phyloP scores from a whole-genome alignment of 805 yeast genomes.

The Metschnikowia hibisci region DNA sequence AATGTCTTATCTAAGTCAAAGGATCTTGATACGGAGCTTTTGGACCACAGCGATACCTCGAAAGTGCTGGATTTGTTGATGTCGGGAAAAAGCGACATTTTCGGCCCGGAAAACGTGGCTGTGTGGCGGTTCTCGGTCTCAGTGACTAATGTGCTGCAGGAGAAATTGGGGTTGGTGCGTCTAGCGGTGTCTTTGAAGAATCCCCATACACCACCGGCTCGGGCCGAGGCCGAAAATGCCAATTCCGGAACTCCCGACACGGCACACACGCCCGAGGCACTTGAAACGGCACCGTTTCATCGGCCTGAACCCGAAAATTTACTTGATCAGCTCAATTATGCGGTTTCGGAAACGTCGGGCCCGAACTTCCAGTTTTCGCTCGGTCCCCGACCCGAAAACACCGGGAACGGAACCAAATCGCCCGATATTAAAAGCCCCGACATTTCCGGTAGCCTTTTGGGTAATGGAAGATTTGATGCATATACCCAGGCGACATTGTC shows the following conservation, averaged over 20 bases:
- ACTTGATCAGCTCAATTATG: slow-evolving; percentile 11
- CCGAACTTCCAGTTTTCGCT: background rate
- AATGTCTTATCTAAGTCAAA: background rate
- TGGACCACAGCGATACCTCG: background rate
- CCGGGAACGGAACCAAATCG: no score
- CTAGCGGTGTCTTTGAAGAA: slow-evolving; percentile 6
- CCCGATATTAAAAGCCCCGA: background rate
- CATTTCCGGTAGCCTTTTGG: background rate
- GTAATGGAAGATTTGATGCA: background rate
- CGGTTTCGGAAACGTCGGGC: background rate
- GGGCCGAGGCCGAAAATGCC: background rate
- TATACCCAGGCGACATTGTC: background rate
- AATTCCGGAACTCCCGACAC: background rate
- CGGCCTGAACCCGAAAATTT: slow-evolving; percentile 2
- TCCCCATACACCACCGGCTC: slow-evolving; percentile 1
- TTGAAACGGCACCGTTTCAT: background rate
- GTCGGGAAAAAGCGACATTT: slow-evolving; percentile 5
- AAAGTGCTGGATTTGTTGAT: slow-evolving; percentile 4
- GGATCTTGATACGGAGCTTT: no score
- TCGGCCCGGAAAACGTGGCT: slow-evolving; percentile 1
- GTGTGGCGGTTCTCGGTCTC: slow-evolving; percentile 30
- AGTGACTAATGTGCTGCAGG: slow-evolving; percentile 7
- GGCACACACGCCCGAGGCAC: background rate
- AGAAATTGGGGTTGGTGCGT: slow-evolving; percentile 6
- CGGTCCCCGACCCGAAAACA: background rate